phyloP scores from a whole-genome alignment of 2,329 filamentous ascomycete species.

The Talaromyces sp. region DNA sequence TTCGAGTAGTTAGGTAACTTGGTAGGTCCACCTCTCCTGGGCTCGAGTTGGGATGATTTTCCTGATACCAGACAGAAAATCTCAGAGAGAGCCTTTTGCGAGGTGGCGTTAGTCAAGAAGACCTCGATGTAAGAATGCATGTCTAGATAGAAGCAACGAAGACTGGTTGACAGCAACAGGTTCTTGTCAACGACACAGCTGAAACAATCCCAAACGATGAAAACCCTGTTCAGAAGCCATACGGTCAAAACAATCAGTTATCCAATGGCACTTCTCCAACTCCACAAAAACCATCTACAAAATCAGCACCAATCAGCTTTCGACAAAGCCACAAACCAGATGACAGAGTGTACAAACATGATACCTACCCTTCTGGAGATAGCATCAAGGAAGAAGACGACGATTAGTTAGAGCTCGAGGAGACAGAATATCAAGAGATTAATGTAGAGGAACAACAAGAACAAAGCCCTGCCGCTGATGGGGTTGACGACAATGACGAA shows the following conservation, averaged over 20 bases:
- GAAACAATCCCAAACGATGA: neutral
- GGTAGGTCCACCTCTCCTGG: slow-evolving; percentile 21
- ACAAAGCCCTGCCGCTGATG: slow-evolving; percentile 19
- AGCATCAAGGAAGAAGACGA: slow-evolving; percentile 24
- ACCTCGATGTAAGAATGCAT: slow-evolving; percentile 43
- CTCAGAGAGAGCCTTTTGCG: slow-evolving; percentile 49
- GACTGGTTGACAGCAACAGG: neutral
- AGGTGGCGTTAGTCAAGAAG: slow-evolving; percentile 50
- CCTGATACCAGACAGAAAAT: slow-evolving; percentile 34
- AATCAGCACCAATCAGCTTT: neutral
- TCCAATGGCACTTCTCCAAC: neutral
- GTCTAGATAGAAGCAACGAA: neutral
- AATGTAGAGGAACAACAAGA: slow-evolving; percentile 21
- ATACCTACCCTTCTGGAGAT: neutral
- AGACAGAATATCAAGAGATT: slow-evolving; percentile 22
- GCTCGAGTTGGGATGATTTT: neutral
- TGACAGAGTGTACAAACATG: neutral
- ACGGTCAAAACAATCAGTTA: neutral
- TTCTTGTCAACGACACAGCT: slow-evolving; percentile 7
- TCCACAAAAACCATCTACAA: neutral
- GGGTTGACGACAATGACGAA: slow-evolving; percentile 23
- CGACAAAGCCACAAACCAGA: neutral
- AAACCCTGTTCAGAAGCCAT: neutral
- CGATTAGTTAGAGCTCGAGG: slow-evolving; percentile 23
- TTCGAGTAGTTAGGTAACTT: slow-evolving; percentile 27